Percentiles rank a stretch among this genome's conserved stretches.
These are phyloP conservation scores for Mucor plumbeus DNA, from an alignment of 371 early-diverging fungal genomes.

Conservation along the genomic window DNA sequence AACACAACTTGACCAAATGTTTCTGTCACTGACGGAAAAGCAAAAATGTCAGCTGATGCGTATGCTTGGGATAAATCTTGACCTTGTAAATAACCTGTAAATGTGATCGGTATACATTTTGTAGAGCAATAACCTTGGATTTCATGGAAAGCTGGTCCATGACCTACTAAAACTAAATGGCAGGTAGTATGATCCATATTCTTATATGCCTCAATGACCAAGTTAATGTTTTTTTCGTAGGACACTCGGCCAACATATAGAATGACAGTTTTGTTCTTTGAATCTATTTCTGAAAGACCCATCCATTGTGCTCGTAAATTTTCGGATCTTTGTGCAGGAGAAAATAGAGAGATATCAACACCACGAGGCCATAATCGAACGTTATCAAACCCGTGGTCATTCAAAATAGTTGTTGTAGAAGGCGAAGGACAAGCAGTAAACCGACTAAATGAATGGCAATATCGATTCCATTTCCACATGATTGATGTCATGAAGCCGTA, in stretches of 20 bases:
- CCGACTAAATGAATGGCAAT: conserved; percentile 46
- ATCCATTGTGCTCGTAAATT: conserved; percentile 40
- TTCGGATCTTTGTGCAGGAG: conserved; percentile 35
- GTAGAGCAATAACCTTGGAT: conserved; percentile 32
- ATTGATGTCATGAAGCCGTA: conserved; percentile 40
- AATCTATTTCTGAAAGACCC: conserved; percentile 10
- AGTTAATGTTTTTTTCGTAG: conserved; percentile 51
- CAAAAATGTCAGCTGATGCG: conserved; percentile 58
- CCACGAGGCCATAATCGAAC: conserved; percentile 54
- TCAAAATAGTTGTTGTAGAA: conserved; percentile 40
- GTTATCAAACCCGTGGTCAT: conserved; percentile 39
- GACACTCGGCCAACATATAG: conserved; percentile 55
- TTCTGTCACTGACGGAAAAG: conserved; percentile 52
- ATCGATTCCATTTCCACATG: conserved; percentile 58
- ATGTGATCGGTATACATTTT: conserved; percentile 42
- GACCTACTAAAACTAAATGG: conserved; percentile 57
- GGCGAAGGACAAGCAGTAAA: conserved; percentile 50
- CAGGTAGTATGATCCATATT: conserved; percentile 45
- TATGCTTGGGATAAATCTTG: conserved; percentile 42
- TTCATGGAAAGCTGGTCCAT: conserved; percentile 51
- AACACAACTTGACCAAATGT: conserved; percentile 60
- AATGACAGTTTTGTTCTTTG: conserved; percentile 34
- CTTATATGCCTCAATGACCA: conserved; percentile 48
- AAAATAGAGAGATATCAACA: conserved; percentile 41
- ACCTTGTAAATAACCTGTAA: conserved; percentile 53